phyloP scores from a whole-genome alignment of 129 eudicot species.

The Centaurea solstitialis region DNA sequence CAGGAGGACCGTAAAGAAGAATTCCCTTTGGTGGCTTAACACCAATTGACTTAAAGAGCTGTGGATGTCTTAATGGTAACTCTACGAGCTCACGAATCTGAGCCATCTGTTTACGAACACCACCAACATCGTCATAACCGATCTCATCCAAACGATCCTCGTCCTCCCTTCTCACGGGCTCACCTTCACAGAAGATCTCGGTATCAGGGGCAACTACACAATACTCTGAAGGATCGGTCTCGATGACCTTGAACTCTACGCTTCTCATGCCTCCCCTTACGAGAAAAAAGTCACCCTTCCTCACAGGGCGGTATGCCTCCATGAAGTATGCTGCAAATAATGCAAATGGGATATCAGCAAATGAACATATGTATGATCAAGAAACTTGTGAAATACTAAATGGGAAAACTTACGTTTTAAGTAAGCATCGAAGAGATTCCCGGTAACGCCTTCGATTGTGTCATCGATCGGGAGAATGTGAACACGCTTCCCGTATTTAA shows the following conservation, averaged over 20 bases:
- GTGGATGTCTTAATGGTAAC: constrained; percentile 91
- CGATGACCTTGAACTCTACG: constrained; percentile 89
- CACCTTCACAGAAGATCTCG: constrained; percentile 97
- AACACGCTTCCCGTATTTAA: constrained; percentile 90
- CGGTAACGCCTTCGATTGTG: constrained; percentile 87
- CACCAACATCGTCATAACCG: constrained; percentile 98
- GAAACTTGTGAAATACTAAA: neutral
- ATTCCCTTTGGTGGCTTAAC: constrained; percentile 98
- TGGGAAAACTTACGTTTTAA: constrained; percentile 68
- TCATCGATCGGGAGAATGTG: constrained; percentile 98
- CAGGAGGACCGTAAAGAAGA: constrained; percentile 92
- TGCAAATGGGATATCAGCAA: neutral
- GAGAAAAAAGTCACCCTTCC: constrained; percentile 81
- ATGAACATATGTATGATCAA: neutral
- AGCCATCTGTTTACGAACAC: constrained; percentile 98
- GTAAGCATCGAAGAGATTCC: constrained; percentile 87
- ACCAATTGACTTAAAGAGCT: constrained; percentile 88
- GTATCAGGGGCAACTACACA: constrained; percentile 99
- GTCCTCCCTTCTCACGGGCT: constrained; percentile 85
- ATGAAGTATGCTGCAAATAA: constrained; percentile 74
- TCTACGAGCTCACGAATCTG: constrained; percentile 94
- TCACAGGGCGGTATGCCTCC: constrained; percentile 89
- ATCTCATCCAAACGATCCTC: constrained; percentile 86
- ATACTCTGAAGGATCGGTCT: constrained; percentile 89
- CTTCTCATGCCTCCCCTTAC: constrained; percentile 96